Evolutionary conservation across 305 asterid genomes (phyloP).

Genomic region (Fraxinus velutina): DNA sequence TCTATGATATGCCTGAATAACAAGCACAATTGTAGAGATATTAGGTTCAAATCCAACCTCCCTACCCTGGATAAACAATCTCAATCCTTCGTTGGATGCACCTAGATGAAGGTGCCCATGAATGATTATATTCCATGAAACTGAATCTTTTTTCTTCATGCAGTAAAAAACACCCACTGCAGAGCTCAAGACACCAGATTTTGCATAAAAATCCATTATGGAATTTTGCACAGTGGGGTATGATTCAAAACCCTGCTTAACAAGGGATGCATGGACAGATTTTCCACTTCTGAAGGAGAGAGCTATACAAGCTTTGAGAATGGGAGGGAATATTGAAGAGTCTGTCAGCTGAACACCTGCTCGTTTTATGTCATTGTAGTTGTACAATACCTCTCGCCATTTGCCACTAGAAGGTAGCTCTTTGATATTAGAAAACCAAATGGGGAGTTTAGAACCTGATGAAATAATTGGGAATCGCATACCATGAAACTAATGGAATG

Average conservation of each 20-base stretch:
- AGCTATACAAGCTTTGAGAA: constrained; percentile 60
- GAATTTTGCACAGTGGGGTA: constrained; percentile 62
- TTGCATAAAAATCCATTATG: constrained; percentile 63
- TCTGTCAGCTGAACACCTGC: constrained; percentile 40
- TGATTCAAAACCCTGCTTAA: constrained; percentile 63
- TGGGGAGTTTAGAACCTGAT: constrained; percentile 25
- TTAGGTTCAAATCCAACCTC: constrained; percentile 60
- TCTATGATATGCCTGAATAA: constrained; percentile 55
- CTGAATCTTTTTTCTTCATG: constrained; percentile 56
- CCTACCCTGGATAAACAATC: constrained; percentile 54
- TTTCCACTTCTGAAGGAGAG: constrained; percentile 43
- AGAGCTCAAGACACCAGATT: constrained; percentile 51
- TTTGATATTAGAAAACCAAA: constrained; percentile 40
- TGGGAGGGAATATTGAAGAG: constrained; percentile 50
- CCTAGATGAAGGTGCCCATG: constrained; percentile 51
- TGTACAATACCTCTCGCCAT: constrained; percentile 54
- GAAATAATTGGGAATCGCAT: constrained; percentile 30
- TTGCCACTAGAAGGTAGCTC: constrained; percentile 42
- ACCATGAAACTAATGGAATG: constrained; percentile 16
- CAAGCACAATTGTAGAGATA: constrained; percentile 65
- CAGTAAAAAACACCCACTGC: constrained; percentile 43
- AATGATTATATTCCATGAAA: constrained; percentile 83
- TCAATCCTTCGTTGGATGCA: constrained; percentile 43
- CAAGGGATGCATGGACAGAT: constrained; percentile 56
- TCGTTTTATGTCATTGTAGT: constrained; percentile 37